Evolutionary conservation across 495 filamentous ascomycete genomes (phyloP), one percentile per base, ranked within the genome.

Genomic region (Niebla homalea): DNA sequence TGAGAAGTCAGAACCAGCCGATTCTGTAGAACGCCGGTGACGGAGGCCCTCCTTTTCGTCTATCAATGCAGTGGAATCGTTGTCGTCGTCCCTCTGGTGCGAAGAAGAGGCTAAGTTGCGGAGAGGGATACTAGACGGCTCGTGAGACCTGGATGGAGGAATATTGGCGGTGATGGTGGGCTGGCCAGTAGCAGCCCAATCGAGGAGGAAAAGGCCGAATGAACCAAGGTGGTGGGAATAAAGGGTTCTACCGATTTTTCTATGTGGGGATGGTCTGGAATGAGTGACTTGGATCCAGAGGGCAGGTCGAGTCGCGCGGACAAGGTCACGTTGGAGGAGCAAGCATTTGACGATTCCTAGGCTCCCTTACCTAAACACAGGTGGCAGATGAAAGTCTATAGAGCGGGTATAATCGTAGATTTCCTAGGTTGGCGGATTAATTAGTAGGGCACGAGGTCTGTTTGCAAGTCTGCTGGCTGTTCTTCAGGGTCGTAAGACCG

Each of bases 1-100:
- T 25, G 86, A 89, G 64, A 84, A 83, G 57, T 83, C 81, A 47
- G 84, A 87, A 60, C 75, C 79, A 57, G 66, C 71, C 49, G 80
- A 83, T 64, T 70, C 74, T 67, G 68, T 64, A 46, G 70, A 73
- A 19, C 68, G 75, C 52, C 70, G 70, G 57, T 67, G 72, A 49
- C 63, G 62, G 16, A 48, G 45, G 29, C 45, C 45, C 57, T 68
- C 65, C 60, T 68, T 67, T 58, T 79, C 75, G 61, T 68, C 64
- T 50, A 73, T 52, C 23, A 64, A 54, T 45, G 63, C 59, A 54
- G 63, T 58, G 18, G 64, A 64, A 50, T 66, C 62, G 44, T 54
- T 49, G 50, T 65, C 62, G 46, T 54, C 52, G 58, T 65, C 61
- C 48, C 62, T 53, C 22, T 60, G 58, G 46, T 62, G 63, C 15